Evolutionary conservation across 2,329 filamentous ascomycete species (phyloP), one percentile per base, ranked within the genome.

Genomic region (Fusarium dimerum): DNA sequence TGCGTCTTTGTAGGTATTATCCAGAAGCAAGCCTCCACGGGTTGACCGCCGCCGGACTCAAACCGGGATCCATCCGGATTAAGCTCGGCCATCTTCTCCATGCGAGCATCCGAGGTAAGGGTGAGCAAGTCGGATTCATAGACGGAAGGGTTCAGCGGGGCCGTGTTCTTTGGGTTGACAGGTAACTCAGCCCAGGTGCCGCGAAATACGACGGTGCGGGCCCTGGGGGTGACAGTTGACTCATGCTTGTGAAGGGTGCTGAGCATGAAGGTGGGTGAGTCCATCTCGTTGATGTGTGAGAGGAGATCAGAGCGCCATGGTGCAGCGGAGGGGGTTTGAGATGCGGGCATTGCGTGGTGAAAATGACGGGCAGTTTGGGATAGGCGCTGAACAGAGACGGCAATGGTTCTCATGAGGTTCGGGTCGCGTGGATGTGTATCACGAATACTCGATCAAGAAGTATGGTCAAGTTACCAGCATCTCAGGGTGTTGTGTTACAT

Each of bases 21-120:
- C 93, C 92, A 97, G 69, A 89, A 94, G 11, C 91, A 83, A 7
- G 86, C 90, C 73, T 97, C 93, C n/a, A 93, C 84, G 3, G 81
- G 79, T 1, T 85, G 85, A 39, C 90, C 85, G 36, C 86, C 81
- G 10, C 85, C 85, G 56, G 50, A 84, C 76, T 61, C 45, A 8
- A 52, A 18, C 2, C 40, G 77, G 76, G 63, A 75, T 73, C 38
- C 78, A 73, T 47, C 52, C 43, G 38, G 43, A 78, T 20, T 83
- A 4, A 97, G 72, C 71, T 97, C 87, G 3, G 78, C 76, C 0
- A 88, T 78, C 76, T 97, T 97, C 54, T 86, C 81, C 90, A 95
- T 96, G 43, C 93, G 84, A 9, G 83, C 84, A 70, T 97, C 94
- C 0, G 92, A 96, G 1, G 93, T 96, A 66, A 97, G 87, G 1